Percentiles rank a stretch among this genome's conserved stretches.
phyloP scores from a whole-genome alignment of 1,284 basidiomycete genomes.

The Ustilago trichophora region DNA sequence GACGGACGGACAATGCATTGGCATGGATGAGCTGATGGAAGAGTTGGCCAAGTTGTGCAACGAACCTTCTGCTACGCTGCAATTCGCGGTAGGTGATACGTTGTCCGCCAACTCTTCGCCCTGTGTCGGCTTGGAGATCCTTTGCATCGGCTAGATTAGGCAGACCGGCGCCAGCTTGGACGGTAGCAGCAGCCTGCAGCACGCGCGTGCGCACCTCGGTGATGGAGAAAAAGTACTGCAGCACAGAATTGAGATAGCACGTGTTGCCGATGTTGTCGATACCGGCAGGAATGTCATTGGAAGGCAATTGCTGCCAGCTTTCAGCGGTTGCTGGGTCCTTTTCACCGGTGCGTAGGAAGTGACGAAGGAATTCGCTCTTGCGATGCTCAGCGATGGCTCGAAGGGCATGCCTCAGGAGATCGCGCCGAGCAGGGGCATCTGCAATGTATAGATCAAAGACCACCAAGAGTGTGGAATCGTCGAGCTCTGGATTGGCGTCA shows the following conservation, averaged over 20 bases:
- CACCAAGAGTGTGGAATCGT: conserved; percentile 79
- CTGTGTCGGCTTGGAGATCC: not conserved
- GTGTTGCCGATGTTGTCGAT: conserved; percentile 92
- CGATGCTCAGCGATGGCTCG: conserved; percentile 72
- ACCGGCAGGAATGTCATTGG: conserved; percentile 80
- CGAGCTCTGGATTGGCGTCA: conserved; percentile 76
- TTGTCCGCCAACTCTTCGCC: conserved; percentile 78
- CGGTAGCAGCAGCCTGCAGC: conserved; percentile 71
- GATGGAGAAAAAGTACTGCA: conserved; percentile 95
- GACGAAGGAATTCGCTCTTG: conserved; percentile 76
- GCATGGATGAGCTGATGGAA: conserved; percentile 81
- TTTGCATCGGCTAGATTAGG: not conserved
- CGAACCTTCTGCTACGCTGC: conserved; percentile 79
- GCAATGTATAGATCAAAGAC: conserved; percentile 78
- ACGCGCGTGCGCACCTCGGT: conserved; percentile 82
- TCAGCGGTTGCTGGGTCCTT: conserved; percentile 15
- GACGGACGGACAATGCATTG: conserved; percentile 77
- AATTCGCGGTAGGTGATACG: conserved; percentile 82
- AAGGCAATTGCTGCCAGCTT: conserved; percentile 56
- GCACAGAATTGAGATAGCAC: conserved; percentile 86
- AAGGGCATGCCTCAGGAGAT: conserved; percentile 66
- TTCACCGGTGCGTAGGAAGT: conserved; percentile 77
- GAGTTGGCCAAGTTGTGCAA: conserved; percentile 78
- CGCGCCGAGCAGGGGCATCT: conserved; percentile 69
- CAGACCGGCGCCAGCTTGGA: conserved; percentile 67